These are phyloP conservation scores for Amanita rubescens DNA, from an alignment of 768 basidiomycete species.

Conservation along the genomic window DNA sequence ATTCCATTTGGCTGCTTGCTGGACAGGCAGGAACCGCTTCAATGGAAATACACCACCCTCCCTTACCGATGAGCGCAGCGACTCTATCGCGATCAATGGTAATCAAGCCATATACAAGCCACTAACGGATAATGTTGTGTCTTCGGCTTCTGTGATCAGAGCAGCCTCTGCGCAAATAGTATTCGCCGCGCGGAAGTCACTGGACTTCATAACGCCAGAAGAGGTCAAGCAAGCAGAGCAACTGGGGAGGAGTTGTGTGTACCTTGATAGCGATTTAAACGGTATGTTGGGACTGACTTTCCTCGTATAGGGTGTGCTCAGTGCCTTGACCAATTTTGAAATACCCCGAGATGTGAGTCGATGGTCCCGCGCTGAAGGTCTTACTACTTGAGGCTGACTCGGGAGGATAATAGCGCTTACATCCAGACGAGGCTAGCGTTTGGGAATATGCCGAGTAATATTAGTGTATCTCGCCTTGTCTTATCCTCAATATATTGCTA, in stretches of 20 bases:
- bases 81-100: conserved; percentile 27
- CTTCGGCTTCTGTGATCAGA: conserved; percentile 39
- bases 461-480: conserved; percentile 10
- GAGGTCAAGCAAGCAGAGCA: conserved; percentile 51
- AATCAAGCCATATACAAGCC: conserved; percentile 14
- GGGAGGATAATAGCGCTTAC: conserved; percentile 34
- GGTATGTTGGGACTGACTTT: conserved; percentile 4
- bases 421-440: conserved; percentile 47
- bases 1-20: conserved; percentile 70
- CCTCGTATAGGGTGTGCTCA: conserved; percentile 39
- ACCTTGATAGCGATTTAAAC: conserved; percentile 6
- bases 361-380: not conserved
- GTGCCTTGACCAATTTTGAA: conserved; percentile 41
- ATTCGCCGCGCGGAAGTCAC: conserved; percentile 67
- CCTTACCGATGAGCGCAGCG: conserved; percentile 36
- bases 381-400: not conserved
- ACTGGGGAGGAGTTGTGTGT: conserved; percentile 48
- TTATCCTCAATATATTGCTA: conserved; percentile 11
- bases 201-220: conserved; percentile 68
- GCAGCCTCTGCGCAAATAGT: conserved; percentile 81
- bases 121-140: conserved; percentile 15
- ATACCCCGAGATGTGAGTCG: conserved; percentile 45
- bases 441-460: conserved; percentile 35
- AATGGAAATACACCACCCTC: conserved; percentile 25
- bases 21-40: conserved; percentile 28